Evolutionary conservation across 2,329 filamentous ascomycete genomes (phyloP).

Genomic region (Berkeleyomyces basicola): DNA sequence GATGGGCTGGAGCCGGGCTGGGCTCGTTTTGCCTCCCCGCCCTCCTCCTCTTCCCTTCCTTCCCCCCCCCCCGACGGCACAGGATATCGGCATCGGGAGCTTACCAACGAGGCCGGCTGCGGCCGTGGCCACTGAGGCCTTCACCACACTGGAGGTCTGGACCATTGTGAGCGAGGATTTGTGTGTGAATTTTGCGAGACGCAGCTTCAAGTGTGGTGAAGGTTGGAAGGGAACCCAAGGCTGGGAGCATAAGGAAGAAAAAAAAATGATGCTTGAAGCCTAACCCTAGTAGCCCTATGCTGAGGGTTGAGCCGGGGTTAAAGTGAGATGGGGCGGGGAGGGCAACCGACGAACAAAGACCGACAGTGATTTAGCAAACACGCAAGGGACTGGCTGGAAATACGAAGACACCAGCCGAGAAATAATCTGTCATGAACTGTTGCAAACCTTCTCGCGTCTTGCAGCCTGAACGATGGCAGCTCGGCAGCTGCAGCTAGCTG

Average conservation of each 20-base stretch:
- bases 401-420: not conserved
- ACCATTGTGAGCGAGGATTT: conserved; percentile 23
- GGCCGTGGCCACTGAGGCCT: conserved; percentile 43
- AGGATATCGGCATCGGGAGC: conserved; percentile 14
- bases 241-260: not conserved
- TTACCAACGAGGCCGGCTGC: conserved; percentile 44
- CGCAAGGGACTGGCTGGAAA: not conserved
- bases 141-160: conserved; percentile 38
- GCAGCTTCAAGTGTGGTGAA: not conserved
- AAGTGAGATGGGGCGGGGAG: not conserved
- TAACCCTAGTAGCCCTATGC: not conserved
- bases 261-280: not conserved
- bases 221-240: not conserved
- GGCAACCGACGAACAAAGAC: not conserved
- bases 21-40: too few species aligned
- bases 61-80: too few species aligned
- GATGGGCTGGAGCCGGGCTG: too few species aligned
- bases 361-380: not conserved
- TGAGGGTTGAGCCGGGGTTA: not conserved
- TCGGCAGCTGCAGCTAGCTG: not conserved
- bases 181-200: not conserved
- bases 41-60: not conserved
- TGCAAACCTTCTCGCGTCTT: not conserved
- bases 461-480: not conserved
- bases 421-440: too few species aligned